Conservation (phyloP, 352 stramenopile genomes). For the Phytophthora melonis region DNA sequence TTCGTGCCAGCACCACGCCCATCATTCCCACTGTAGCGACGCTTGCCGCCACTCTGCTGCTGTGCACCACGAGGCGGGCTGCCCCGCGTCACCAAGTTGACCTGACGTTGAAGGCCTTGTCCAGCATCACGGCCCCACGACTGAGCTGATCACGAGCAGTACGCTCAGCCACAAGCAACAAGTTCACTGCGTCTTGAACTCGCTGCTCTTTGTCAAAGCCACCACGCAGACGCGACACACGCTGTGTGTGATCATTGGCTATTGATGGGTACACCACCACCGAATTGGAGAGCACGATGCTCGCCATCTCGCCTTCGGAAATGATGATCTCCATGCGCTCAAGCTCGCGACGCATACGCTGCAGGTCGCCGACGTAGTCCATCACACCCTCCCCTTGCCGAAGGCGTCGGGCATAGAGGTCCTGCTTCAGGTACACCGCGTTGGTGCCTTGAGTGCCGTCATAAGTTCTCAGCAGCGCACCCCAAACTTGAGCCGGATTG, state of each 20-base stretch:
- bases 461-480: slow-evolving; percentile 1
- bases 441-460: slow-evolving; percentile 4
- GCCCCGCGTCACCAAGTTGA: neutral
- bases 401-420: slow-evolving; percentile 6
- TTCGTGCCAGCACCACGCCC: neutral
- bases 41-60: no score
- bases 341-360: slow-evolving; percentile 5
- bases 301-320: slow-evolving; percentile 1
- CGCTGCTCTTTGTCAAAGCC: no score
- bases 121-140: neutral
- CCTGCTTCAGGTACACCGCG: slow-evolving; percentile 11
- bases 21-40: no score
- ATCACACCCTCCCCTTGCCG: neutral
- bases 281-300: slow-evolving; percentile 8
- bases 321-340: slow-evolving; percentile 10
- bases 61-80: neutral
- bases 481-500: slow-evolving; percentile 1
- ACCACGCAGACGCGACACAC: no score
- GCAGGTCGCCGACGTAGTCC: slow-evolving; percentile 11
- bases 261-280: slow-evolving; percentile 4
- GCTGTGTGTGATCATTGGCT: slow-evolving; percentile 3
- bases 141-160: neutral
- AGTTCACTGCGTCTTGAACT: no score
- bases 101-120: neutral
- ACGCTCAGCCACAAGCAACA: no score